A percentile compares a stretch with the other conserved stretches of the same genome.
These are phyloP conservation scores for Hemileia vastatrix DNA, from an alignment of 1,284 basidiomycete genomes.

Conservation along the genomic window DNA sequence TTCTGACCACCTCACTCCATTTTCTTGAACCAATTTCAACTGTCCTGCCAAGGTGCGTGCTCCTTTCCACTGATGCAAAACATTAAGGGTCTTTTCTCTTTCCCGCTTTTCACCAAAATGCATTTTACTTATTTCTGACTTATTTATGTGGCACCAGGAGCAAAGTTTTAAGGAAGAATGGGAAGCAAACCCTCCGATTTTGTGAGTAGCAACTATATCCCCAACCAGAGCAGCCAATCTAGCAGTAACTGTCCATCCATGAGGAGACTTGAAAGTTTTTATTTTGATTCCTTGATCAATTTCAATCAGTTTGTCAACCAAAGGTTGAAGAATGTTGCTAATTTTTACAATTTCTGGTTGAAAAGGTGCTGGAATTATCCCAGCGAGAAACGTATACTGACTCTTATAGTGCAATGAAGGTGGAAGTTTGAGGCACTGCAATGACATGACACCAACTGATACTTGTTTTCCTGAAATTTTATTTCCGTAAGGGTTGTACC, in stretches of 20 bases:
- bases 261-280: not conserved
- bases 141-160: not conserved
- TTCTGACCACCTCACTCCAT: too few relatives aligned
- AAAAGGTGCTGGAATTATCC: constrained; percentile 2
- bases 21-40: too few relatives aligned
- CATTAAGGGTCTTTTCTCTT: too few relatives aligned
- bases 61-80: too few relatives aligned
- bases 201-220: constrained; percentile 2
- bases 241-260: not conserved
- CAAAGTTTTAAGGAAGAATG: not conserved
- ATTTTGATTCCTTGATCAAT: constrained; percentile 1
- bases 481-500: not conserved
- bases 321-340: not conserved
- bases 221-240: not conserved
- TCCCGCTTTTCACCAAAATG: too few relatives aligned
- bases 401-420: not conserved
- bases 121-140: not conserved
- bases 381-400: constrained; percentile 2
- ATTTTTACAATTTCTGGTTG: constrained; percentile 1
- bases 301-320: not conserved
- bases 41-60: too few relatives aligned
- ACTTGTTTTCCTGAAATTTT: not conserved
- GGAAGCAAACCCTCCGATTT: not conserved
- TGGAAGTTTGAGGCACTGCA: constrained; percentile 9
- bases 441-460: not conserved